These are phyloP conservation scores for Vaccinium darrowii DNA, from an alignment of 148 eudicot species.

Conservation along the genomic window DNA sequence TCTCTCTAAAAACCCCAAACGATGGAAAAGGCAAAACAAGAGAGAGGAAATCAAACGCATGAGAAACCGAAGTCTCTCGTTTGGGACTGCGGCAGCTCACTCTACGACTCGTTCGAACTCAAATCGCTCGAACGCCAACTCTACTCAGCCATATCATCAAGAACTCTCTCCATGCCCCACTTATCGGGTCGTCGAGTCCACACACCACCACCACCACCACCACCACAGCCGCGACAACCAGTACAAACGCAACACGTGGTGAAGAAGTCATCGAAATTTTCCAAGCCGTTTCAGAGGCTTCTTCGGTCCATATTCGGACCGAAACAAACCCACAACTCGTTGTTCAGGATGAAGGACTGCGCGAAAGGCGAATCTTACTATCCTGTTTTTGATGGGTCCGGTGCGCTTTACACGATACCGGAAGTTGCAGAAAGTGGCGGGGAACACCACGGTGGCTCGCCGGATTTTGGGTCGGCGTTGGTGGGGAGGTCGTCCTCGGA, in stretches of 20 bases:
- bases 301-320: slow-evolving; percentile 54
- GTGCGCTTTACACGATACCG: slow-evolving; percentile 57
- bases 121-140: slow-evolving; percentile 66
- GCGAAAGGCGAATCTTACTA: slow-evolving; percentile 19
- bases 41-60: background rate
- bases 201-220: slow-evolving; percentile 14
- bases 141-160: slow-evolving; percentile 63
- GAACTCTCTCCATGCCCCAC: slow-evolving; percentile 87
- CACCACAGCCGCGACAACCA: background rate
- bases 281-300: slow-evolving; percentile 49
- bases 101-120: slow-evolving; percentile 86
- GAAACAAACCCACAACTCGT: slow-evolving; percentile 13
- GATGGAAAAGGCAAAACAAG: background rate
- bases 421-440: slow-evolving; percentile 50
- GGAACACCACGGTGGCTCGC: slow-evolving; percentile 28
- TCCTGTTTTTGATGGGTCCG: slow-evolving; percentile 37
- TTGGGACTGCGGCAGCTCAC: slow-evolving; percentile 83
- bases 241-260: slow-evolving; percentile 5
- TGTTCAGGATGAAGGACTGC: slow-evolving; percentile 17
- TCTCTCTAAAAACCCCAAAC: background rate
- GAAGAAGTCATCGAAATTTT: slow-evolving; percentile 37
- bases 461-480: slow-evolving; percentile 45
- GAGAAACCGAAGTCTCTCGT: slow-evolving; percentile 19
- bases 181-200: slow-evolving; percentile 34
- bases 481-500: slow-evolving; percentile 39